Evolutionary conservation across 1,284 basidiomycete species (phyloP).

Genomic region (Cutaneotrichosporon sp.): DNA sequence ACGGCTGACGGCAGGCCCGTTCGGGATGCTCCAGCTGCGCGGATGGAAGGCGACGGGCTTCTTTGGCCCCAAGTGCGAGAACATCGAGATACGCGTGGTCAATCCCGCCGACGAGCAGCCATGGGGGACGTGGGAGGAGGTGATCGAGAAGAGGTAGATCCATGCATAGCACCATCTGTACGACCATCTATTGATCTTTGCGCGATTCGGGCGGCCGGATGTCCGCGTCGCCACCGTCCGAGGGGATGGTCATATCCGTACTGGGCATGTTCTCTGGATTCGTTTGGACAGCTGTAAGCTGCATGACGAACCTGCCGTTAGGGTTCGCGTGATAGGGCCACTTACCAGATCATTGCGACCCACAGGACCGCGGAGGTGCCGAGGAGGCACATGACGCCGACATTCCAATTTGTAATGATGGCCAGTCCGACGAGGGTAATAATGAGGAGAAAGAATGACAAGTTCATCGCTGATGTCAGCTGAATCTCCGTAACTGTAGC

Average conservation of each 20-base stretch:
- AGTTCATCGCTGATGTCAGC: constrained; percentile 42
- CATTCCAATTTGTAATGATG: constrained; percentile 41
- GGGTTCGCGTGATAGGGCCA: too few relatives aligned
- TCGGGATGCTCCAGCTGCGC: constrained; percentile 34
- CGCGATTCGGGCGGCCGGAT: constrained; percentile 23
- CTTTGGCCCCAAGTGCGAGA: constrained; percentile 46
- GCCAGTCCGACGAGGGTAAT: constrained; percentile 40
- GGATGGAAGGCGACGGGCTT: constrained; percentile 47
- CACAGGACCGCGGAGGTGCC: constrained; percentile 34
- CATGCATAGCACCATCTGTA: background rate
- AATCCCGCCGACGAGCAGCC: constrained; percentile 15
- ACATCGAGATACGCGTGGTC: constrained; percentile 43
- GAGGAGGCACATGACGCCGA: constrained; percentile 39
- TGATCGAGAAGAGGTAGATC: constrained; percentile 23
- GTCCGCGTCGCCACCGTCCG: background rate
- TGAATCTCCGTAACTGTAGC: background rate
- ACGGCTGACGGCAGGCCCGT: constrained; percentile 38
- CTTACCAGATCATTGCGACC: constrained; percentile 45
- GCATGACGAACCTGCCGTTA: constrained; percentile 41
- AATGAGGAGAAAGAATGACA: constrained; percentile 45
- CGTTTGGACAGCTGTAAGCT: constrained; percentile 37
- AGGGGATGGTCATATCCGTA: constrained; percentile 7
- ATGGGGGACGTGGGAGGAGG: constrained; percentile 43
- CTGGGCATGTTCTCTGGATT: constrained; percentile 41
- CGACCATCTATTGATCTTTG: constrained; percentile 23